These are phyloP conservation scores for Solanum dulcamara DNA, from an alignment of 257 asterid genomes.

Conservation along the genomic window DNA sequence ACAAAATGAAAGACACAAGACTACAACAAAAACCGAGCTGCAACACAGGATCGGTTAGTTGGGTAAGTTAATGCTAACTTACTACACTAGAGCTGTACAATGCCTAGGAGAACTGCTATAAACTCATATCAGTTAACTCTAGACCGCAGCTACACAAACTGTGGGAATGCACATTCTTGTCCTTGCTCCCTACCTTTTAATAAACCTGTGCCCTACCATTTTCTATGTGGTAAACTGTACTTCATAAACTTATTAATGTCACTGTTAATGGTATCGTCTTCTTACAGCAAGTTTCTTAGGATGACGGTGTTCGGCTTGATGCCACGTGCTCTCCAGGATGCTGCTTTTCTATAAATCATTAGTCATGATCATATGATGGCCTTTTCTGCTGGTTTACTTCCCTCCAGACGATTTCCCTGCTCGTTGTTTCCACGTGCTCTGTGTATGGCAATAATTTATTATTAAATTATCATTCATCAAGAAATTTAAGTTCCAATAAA, in stretches of 20 bases:
- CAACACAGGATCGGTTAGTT: neutral
- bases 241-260: slow-evolving; percentile 2
- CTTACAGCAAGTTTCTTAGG: neutral
- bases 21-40: slow-evolving; percentile 2
- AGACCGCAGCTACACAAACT: slow-evolving; percentile 5
- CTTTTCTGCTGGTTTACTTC: slow-evolving; percentile 5
- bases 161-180: neutral
- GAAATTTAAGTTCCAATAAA: neutral
- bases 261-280: neutral
- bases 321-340: neutral
- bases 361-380: neutral
- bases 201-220: slow-evolving; percentile 1
- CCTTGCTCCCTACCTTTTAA: neutral
- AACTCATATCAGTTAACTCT: neutral
- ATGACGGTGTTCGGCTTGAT: neutral
- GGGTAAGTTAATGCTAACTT: neutral
- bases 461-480: neutral
- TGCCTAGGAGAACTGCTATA: neutral
- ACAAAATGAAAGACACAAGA: slow-evolving; percentile 1
- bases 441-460: slow-evolving; percentile 8
- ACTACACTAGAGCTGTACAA: slow-evolving; percentile 8
- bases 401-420: slow-evolving; percentile 36
- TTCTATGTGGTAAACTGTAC: slow-evolving; percentile 4
- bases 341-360: slow-evolving; percentile 4
- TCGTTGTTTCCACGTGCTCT: slow-evolving; percentile 76